Evolutionary conservation across 140 eudicot species (phyloP), one percentile per base, ranked within the genome.

Genomic region (Bidens hawaiensis): DNA sequence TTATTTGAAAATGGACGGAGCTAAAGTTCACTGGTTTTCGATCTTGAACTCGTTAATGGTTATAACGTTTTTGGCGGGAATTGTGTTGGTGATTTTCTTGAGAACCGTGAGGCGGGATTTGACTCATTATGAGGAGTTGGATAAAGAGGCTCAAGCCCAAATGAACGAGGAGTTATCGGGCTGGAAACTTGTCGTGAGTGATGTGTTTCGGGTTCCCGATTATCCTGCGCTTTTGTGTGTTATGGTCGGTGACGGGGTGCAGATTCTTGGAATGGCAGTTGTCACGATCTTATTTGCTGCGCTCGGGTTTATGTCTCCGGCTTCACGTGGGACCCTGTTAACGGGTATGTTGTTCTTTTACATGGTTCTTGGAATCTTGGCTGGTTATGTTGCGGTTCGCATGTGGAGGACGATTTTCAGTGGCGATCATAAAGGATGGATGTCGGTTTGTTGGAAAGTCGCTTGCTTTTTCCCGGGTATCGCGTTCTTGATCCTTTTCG

Each of bases 391-490:
- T 15, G 94, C 98, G 8, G 88, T 87, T 41, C 96, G 98, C 11
- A 17, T 90, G 79, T 90, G 94, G 98, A 68, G 91, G 73, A 90
- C 96, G 1, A 68, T 90, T 4, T 85, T 75, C 15, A 71, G 68
- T n/a, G 98, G 98, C 25, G 90, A 90, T 30, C 67, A 78, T 19
- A 77, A 75, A 31, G 98, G 96, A 58, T 90, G 98, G 98, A 73
- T 76, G 14, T 82, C 90, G 5, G 94, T 90, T 23, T 76, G 88
- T 43, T 90, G 98, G 98, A 74, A 71, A 47, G 96, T 76, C 59
- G 86, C 98, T 59, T 90, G 96, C 75, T 90, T 90, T 69, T 90
- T 90, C 76, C 98, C 98, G 17, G 97, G 98, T n/a, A 70, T 87
- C 21, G 74, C 96, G 10, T 90, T 90, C 72, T 55, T 78, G 62